Evolutionary conservation across 2,329 filamentous ascomycete genomes (phyloP).

Genomic region (Fusarium albosuccineum): DNA sequence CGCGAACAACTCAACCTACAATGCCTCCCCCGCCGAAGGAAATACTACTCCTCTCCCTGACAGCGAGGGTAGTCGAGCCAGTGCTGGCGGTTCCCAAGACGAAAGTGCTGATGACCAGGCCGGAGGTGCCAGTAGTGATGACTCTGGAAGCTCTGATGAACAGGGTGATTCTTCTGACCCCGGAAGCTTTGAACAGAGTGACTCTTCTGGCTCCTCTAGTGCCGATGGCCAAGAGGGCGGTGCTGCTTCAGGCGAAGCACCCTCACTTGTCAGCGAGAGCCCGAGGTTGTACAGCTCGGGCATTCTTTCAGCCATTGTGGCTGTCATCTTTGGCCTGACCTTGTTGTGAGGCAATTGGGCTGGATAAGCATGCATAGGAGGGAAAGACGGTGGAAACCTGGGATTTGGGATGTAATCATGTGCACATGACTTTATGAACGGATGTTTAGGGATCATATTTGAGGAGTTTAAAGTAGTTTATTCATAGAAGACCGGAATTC

Average conservation of each 20-base stretch:
- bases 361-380: background rate
- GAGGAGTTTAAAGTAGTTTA: background rate
- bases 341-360: constrained; percentile 7
- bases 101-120: background rate
- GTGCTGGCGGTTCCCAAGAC: background rate
- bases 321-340: constrained; percentile 32
- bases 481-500: background rate
- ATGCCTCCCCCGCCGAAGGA: constrained; percentile 11
- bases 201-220: background rate
- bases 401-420: constrained; percentile 6
- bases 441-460: background rate
- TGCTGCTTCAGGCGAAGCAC: constrained; percentile 7
- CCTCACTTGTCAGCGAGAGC: constrained; percentile 23
- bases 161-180: background rate
- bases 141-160: background rate
- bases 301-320: constrained; percentile 27
- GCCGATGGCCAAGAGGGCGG: constrained; percentile 4
- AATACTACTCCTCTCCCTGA: constrained; percentile 9
- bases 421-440: constrained; percentile 11
- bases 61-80: background rate
- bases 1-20: constrained; percentile 21
- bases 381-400: background rate
- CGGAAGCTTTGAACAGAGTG: background rate
- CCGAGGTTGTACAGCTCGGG: constrained; percentile 21
- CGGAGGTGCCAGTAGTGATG: background rate